Evolutionary conservation across 345 rosid species (phyloP).

Genomic region (Pugionium cornutum): DNA sequence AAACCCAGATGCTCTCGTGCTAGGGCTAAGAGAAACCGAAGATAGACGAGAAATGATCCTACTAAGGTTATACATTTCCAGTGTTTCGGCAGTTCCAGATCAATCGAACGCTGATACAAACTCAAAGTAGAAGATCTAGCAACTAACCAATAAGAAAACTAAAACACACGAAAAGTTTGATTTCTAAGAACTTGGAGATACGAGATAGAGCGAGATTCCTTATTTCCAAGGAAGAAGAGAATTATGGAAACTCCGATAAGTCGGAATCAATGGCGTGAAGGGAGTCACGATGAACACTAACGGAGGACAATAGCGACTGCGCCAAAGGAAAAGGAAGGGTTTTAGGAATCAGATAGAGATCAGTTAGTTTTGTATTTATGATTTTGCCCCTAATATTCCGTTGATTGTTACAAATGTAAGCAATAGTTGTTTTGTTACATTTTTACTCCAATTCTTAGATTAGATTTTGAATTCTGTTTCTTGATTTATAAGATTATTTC

Average conservation of each 20-base stretch:
- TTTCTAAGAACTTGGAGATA: slow-evolving; percentile 2
- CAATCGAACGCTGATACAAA: slow-evolving; percentile 21
- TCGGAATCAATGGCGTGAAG: slow-evolving; percentile 35
- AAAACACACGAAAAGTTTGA: neutral
- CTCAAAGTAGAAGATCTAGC: slow-evolving; percentile 15
- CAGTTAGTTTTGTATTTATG: slow-evolving; percentile 22
- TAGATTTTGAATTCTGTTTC: neutral
- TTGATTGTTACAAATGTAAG: neutral
- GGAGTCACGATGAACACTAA: slow-evolving; percentile 23
- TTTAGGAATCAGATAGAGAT: slow-evolving; percentile 10
- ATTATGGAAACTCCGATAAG: slow-evolving; percentile 19
- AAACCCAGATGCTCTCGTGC: slow-evolving; percentile 33
- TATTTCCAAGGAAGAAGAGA: neutral
- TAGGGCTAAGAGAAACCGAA: slow-evolving; percentile 39
- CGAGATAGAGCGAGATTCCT: neutral
- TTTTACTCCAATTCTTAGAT: neutral
- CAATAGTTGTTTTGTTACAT: neutral
- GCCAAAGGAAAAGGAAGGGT: slow-evolving; percentile 27
- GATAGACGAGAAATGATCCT: slow-evolving; percentile 50
- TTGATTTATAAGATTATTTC: no score
- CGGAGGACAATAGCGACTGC: slow-evolving; percentile 36
- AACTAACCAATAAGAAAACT: neutral
- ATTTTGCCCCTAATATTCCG: neutral
- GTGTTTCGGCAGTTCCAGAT: neutral
- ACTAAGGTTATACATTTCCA: slow-evolving; percentile 49